Conservation (phyloP, 805 yeast genomes). For the Lipomyces spencermartinsiae region DNA sequence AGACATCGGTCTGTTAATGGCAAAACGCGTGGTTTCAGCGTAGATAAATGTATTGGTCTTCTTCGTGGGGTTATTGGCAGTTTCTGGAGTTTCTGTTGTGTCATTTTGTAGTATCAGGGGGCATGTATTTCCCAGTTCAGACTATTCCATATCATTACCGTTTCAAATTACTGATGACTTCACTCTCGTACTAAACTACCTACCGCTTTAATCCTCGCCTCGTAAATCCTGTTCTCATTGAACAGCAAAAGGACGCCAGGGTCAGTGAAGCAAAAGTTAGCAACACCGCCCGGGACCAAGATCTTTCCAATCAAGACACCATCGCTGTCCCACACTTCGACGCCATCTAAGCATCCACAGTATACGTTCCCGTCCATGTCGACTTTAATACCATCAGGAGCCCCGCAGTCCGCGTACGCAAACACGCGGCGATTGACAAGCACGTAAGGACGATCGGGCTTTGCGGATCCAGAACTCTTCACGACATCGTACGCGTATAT, state of each 20-base stretch:
- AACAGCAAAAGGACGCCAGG: constrained; percentile 40
- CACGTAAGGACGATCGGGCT: constrained; percentile 28
- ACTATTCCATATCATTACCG: neutral
- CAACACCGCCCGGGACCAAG: constrained; percentile 40
- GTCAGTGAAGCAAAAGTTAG: constrained; percentile 43
- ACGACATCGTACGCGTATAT: constrained; percentile 43
- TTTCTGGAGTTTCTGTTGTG: neutral
- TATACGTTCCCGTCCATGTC: constrained; percentile 43
- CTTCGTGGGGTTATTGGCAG: neutral
- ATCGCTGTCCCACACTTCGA: constrained; percentile 43
- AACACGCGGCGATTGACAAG: constrained; percentile 41
- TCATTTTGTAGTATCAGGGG: neutral
- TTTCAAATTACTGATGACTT: too few relatives aligned
- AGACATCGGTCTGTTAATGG: constrained; percentile 12
- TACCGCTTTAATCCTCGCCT: constrained; percentile 32
- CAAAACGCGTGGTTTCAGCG: neutral
- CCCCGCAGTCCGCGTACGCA: constrained; percentile 42
- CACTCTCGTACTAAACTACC: constrained; percentile 29
- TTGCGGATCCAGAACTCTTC: constrained; percentile 18
- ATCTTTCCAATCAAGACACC: constrained; percentile 43
- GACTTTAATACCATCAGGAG: constrained; percentile 45
- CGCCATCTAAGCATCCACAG: constrained; percentile 44
- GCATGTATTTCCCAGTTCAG: neutral
- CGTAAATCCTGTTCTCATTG: constrained; percentile 40
- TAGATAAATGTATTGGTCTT: neutral